Percentiles rank a stretch among this genome's conserved stretches.
Evolutionary conservation across 208 protist species (phyloP).

Genomic region (Vickermania ingenoplastis): DNA sequence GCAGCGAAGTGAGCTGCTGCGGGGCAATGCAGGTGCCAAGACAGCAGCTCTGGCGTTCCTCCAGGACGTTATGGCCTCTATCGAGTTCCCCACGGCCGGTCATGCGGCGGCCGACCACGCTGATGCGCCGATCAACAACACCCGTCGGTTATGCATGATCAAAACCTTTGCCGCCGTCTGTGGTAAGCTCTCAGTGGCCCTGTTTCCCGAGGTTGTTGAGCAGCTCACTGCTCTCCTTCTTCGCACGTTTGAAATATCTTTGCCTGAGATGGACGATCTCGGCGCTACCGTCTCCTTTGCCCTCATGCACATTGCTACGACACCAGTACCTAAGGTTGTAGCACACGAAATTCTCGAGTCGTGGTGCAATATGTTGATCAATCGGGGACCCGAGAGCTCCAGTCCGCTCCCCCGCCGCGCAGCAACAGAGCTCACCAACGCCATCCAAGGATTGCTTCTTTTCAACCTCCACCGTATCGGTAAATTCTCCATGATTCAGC

Average conservation of each 20-base stretch:
- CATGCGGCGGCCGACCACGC: background rate
- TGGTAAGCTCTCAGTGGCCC: no score
- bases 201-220: background rate
- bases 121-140: background rate
- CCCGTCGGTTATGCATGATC: background rate
- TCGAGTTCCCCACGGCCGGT: background rate
- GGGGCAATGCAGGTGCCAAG: background rate
- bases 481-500: slow-evolving; percentile 48
- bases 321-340: slow-evolving; percentile 27
- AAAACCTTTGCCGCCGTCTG: background rate
- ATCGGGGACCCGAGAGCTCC: slow-evolving; percentile 19
- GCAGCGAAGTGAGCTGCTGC: background rate
- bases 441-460: slow-evolving; percentile 39
- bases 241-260: slow-evolving; percentile 31
- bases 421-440: slow-evolving; percentile 24
- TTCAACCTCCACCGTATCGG: slow-evolving; percentile 75
- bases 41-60: background rate
- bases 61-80: background rate
- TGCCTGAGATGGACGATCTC: slow-evolving; percentile 39
- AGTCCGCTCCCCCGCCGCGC: slow-evolving; percentile 14
- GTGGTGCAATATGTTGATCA: slow-evolving; percentile 35
- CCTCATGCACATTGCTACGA: slow-evolving; percentile 16
- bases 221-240: background rate
- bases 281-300: slow-evolving; percentile 12
- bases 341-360: slow-evolving; percentile 35